These are phyloP conservation scores for Ceratocystis albifundus DNA, from an alignment of 2,329 filamentous ascomycete genomes.

Conservation along the genomic window DNA sequence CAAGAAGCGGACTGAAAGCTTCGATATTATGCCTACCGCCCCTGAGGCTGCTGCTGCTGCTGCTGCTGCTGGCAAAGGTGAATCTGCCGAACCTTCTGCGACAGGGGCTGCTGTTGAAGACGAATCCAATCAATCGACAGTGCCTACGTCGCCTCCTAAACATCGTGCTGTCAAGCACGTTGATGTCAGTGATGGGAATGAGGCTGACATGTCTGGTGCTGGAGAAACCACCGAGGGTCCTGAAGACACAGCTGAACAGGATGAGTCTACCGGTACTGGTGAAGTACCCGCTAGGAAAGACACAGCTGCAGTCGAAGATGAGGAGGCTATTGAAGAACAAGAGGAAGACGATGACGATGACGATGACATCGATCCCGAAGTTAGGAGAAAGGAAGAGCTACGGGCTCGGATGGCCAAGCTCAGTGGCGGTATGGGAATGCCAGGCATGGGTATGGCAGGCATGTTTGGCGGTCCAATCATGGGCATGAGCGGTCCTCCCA, in stretches of 20 bases:
- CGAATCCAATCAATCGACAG: conserved; percentile 32
- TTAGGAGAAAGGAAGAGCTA: conserved; percentile 73
- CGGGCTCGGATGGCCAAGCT: conserved; percentile 96
- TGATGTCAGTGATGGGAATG: conserved; percentile 45
- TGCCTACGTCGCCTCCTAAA: conserved; percentile 42
- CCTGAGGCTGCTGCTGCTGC: conserved; percentile 25
- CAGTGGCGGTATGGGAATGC: conserved; percentile 95
- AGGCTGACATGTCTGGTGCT: conserved; percentile 53
- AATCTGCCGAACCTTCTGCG: conserved; percentile 38
- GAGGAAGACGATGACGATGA: conserved; percentile 68
- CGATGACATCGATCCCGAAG: conserved; percentile 76
- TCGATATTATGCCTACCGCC: conserved; percentile 29
- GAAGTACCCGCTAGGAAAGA: conserved; percentile 35
- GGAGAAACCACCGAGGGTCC: conserved; percentile 52
- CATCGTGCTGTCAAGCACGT: conserved; percentile 33
- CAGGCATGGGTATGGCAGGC: conserved; percentile 89
- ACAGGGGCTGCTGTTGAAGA: conserved; percentile 36
- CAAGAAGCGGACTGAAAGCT: conserved; percentile 52
- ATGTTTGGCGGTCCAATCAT: conserved; percentile 73
- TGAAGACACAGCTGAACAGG: conserved; percentile 54
- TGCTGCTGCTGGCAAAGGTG: conserved; percentile 32
- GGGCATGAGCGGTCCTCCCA: conserved; percentile 42
- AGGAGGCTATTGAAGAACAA: conserved; percentile 44
- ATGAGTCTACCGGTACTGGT: conserved; percentile 59
- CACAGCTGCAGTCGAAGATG: background rate